phyloP scores from a whole-genome alignment of 441 rosid genomes.

The Pelargonium myrrhifolium region DNA sequence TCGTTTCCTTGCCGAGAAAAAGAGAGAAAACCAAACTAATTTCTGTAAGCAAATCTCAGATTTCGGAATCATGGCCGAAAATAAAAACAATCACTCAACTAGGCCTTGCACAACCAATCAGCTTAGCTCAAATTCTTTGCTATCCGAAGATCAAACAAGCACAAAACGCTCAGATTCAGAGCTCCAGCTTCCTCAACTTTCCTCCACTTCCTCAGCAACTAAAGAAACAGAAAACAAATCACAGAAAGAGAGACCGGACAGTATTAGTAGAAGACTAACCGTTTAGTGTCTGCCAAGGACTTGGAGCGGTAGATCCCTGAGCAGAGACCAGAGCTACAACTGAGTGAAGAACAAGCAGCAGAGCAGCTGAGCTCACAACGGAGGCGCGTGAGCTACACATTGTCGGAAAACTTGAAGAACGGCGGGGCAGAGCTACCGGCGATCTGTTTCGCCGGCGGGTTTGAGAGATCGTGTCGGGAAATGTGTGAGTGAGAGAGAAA shows the following conservation, averaged over 20 bases:
- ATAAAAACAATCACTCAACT: neutral
- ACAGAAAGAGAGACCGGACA: slow-evolving; percentile 4
- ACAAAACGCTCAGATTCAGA: neutral
- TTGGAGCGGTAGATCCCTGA: slow-evolving; percentile 46
- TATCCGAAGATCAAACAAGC: neutral
- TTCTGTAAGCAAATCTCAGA: neutral
- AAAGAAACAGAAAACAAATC: neutral
- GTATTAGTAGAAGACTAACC: slow-evolving; percentile 28
- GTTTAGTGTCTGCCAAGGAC: slow-evolving; percentile 46
- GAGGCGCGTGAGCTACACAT: slow-evolving; percentile 33
- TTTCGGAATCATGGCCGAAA: neutral
- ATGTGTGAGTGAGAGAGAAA: slow-evolving; percentile 18
- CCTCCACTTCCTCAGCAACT: slow-evolving; percentile 9
- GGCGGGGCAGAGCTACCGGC: slow-evolving; percentile 23
- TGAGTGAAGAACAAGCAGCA: slow-evolving; percentile 25
- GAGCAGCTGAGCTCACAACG: slow-evolving; percentile 26
- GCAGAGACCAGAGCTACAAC: slow-evolving; percentile 42
- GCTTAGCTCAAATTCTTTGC: neutral
- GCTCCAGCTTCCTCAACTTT: neutral
- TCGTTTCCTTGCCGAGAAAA: neutral
- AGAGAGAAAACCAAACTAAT: neutral
- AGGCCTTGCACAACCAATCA: neutral
- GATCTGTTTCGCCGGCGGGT: slow-evolving; percentile 21
- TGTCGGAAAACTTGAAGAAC: slow-evolving; percentile 21
- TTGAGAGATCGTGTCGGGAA: slow-evolving; percentile 23